Evolutionary conservation across 495 filamentous ascomycete species (phyloP), one percentile per base, ranked within the genome.

Genomic region (Aspergillus funiculosus): DNA sequence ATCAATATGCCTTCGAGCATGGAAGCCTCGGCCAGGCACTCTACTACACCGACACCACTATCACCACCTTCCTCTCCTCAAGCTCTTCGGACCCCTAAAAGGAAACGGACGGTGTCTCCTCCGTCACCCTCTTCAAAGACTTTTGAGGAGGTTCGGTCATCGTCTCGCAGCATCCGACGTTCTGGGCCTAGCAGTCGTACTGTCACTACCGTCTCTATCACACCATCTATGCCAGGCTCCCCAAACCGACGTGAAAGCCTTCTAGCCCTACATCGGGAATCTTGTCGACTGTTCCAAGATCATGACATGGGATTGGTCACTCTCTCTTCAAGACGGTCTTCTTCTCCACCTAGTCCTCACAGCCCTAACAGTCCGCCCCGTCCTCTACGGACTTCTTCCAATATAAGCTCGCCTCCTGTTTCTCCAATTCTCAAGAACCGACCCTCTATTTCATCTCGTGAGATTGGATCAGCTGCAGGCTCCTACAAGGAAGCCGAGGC

Each of bases 261-360:
- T 1, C 27, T 73, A 8, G 68, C 67, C 1, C 42, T 72, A n/a
- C 70, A 73, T 36, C 65, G 70, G 10, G 67, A 73, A 21, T 71
- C 68, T 30, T 72, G 68, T 42, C 68, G 70, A 18, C 53, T 73
- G 2, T 73, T 73, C 34, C 65, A 72, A 37, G 62, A 67, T 6
- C 46, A 46, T 4, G 43, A 21, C 2, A 17, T 26, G 6, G 22
- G 2, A n/a, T 17, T 10, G 13, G 19, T 28, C 20, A 29, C 13
- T 19, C n/a, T n/a, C n/a, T n/a, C n/a, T n/a, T n/a, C n/a, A 13
- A 19, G 31, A 34, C 31, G 40, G 11, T 46, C 51, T n/a, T 9
- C 32, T 11, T 38, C 51, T 8, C 27, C 48, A 14, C 41, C 28
- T n/a, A n/a, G n/a, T n/a, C n/a, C n/a, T n/a, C n/a, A n/a, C 38